Conservation (phyloP, 257 asterid species). For the Gentiana straminea region DNA sequence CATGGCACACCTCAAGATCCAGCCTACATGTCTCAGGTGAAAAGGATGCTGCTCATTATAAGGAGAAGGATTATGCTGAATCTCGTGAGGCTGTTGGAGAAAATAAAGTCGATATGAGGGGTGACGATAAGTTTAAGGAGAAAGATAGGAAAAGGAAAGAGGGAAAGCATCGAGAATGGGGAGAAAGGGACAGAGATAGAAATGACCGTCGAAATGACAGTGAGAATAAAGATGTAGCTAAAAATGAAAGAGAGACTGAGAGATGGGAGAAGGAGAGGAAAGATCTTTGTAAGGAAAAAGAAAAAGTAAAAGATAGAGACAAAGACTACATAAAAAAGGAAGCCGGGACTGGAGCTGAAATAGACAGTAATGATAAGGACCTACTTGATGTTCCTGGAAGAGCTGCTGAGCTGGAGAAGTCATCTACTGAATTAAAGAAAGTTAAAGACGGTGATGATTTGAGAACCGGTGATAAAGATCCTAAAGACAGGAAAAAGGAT, state of each 20-base stretch:
- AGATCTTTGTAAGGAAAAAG: conserved; percentile 63
- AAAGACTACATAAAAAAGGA: conserved; percentile 70
- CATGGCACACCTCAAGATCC: conserved; percentile 47
- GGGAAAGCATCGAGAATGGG: conserved; percentile 84
- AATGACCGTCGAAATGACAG: conserved; percentile 8
- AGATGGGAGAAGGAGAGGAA: conserved; percentile 68
- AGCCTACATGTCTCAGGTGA: conserved; percentile 40
- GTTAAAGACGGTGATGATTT: conserved; percentile 55
- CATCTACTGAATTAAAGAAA: conserved; percentile 43
- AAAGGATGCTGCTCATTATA: conserved; percentile 48
- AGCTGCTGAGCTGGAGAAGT: conserved; percentile 41
- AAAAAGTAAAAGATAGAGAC: conserved; percentile 35
- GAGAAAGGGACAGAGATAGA: conserved; percentile 83
- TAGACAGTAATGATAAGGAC: conserved; percentile 62
- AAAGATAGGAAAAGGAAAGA: conserved; percentile 91
- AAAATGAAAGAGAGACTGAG: conserved; percentile 76
- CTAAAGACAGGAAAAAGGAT: conserved; percentile 66
- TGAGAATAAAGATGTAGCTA: conserved; percentile 54
- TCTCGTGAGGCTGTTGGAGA: conserved; percentile 73
- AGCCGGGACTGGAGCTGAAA: conserved; percentile 55
- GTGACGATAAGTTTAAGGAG: conserved; percentile 71
- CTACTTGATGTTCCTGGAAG: conserved; percentile 44
- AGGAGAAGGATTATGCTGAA: conserved; percentile 47
- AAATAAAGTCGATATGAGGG: conserved; percentile 68
- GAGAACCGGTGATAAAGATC: conserved; percentile 62